Evolutionary conservation across 192 early-diverging fungal genomes (phyloP).

Genomic region (Umbelopsis sp.): DNA sequence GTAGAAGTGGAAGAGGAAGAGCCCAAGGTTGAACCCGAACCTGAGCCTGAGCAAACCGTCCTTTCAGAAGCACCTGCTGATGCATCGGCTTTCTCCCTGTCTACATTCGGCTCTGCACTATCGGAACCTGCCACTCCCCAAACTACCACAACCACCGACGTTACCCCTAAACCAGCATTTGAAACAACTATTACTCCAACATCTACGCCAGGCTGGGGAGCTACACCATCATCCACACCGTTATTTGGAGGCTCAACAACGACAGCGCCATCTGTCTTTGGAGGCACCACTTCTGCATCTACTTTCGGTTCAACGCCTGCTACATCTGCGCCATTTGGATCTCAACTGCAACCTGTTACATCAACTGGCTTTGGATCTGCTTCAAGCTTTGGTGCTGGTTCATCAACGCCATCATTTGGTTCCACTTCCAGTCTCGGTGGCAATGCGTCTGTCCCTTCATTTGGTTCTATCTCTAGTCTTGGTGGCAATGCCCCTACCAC

Average conservation of each 20-base stretch:
- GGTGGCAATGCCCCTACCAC: neutral
- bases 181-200: neutral
- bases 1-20: neutral
- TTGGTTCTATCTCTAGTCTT: conserved; percentile 21
- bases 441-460: neutral
- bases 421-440: neutral
- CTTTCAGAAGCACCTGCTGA: too few species aligned
- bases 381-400: neutral
- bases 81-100: too few species aligned
- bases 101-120: neutral
- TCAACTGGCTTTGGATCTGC: neutral
- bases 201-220: neutral
- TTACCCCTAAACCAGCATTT: conserved; percentile 2
- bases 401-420: neutral
- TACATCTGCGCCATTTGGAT: neutral
- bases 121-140: neutral
- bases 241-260: neutral
- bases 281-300: neutral
- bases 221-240: neutral
- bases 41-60: neutral
- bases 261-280: conserved; percentile 1
- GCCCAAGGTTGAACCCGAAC: neutral
- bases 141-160: neutral
- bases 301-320: conserved; percentile 17
- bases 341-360: neutral